phyloP scores from a whole-genome alignment of 1,284 basidiomycete species.

The Waitea zeae region DNA sequence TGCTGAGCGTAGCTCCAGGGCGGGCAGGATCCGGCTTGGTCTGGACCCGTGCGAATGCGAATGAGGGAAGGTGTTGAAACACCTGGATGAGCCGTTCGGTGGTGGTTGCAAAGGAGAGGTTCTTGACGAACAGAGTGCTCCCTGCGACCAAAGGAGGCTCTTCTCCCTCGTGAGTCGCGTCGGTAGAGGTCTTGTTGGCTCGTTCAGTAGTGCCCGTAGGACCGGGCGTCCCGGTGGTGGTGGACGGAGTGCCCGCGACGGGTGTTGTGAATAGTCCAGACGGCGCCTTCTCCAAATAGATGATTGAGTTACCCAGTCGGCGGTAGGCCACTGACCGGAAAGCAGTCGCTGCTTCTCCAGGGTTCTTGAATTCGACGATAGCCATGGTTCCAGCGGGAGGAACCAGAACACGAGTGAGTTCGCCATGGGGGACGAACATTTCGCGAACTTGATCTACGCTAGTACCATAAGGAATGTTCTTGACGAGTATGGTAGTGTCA shows the following conservation, averaged over 20 bases:
- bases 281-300: constrained; percentile 92
- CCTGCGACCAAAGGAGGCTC: constrained; percentile 33
- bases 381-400: constrained; percentile 93
- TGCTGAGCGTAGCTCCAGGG: constrained; percentile 53
- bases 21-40: constrained; percentile 79
- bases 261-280: constrained; percentile 53
- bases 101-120: constrained; percentile 83
- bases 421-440: constrained; percentile 68
- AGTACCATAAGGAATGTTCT: constrained; percentile 94
- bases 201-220: constrained; percentile 4
- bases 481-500: constrained; percentile 79
- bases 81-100: constrained; percentile 51
- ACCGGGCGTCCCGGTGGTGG: constrained; percentile 11
- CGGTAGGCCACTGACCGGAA: constrained; percentile 80
- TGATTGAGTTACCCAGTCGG: constrained; percentile 73
- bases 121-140: constrained; percentile 89
- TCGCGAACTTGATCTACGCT: constrained; percentile 56
- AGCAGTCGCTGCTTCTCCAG: constrained; percentile 55
- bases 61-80: constrained; percentile 69
- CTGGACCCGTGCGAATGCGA: constrained; percentile 81
- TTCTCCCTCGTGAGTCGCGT: background rate
- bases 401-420: constrained; percentile 62
- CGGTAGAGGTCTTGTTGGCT: constrained; percentile 1
- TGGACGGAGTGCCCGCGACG: constrained; percentile 5
- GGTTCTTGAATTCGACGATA: constrained; percentile 71